Evolutionary conservation across 1,284 basidiomycete species (phyloP).

Genomic region (Ceratobasidium sp.): DNA sequence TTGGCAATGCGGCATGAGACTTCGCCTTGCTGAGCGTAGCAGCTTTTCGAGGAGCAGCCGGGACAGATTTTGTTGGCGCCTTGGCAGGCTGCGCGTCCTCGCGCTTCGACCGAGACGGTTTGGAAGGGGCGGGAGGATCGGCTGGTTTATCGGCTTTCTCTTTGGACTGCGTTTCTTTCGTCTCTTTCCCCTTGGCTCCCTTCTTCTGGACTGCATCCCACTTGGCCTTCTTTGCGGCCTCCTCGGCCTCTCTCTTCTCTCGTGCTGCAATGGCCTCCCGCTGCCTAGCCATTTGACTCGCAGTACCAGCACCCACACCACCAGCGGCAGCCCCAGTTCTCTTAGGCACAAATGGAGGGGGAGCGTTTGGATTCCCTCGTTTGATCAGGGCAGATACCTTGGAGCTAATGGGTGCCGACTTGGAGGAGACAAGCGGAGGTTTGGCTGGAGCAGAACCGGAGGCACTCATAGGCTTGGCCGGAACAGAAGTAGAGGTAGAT

Average conservation of each 20-base stretch:
- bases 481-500: conserved; percentile 3
- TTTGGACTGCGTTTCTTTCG: neutral
- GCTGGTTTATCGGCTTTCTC: neutral
- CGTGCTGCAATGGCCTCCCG: conserved; percentile 39
- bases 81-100: neutral
- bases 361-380: conserved; percentile 35
- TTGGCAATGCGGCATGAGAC: conserved; percentile 10
- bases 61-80: neutral
- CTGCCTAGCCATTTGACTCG: conserved; percentile 39
- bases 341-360: conserved; percentile 40
- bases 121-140: neutral
- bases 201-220: conserved; percentile 1
- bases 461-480: neutral
- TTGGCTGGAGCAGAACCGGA: conserved; percentile 5
- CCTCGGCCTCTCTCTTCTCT: conserved; percentile 35
- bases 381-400: conserved; percentile 43
- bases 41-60: conserved; percentile 27
- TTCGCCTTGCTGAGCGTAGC: conserved; percentile 2
- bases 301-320: conserved; percentile 30
- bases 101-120: conserved; percentile 3
- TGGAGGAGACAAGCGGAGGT: conserved; percentile 31
- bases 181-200: conserved; percentile 5
- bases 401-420: conserved; percentile 29
- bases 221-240: conserved; percentile 30
- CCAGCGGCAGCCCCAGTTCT: conserved; percentile 12